Base-by-base conservation (phyloP, 139 green algal genomes). In the Marvania coccoides region DNA sequence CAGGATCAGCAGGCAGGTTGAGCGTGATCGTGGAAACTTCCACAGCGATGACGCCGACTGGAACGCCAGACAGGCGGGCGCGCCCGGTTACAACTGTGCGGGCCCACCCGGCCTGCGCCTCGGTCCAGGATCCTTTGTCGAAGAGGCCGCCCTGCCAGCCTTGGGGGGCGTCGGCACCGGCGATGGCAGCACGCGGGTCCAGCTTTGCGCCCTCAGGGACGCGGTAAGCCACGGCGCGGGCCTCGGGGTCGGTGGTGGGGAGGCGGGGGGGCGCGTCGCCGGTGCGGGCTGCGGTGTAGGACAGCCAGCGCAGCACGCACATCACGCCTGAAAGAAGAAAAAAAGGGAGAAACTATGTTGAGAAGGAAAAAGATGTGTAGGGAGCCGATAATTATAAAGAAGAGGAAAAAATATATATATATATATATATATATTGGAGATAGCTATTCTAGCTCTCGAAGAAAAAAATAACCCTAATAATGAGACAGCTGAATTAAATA, bases 11-110 rank as follows among this genome's bases (percentile, higher is more conserved):
- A 0, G 93, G 93, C 15, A 95, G 82, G 36, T 83, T 62, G 57
- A 89, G 71, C 67, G 87, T 85, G 35, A 95, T 81, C 0, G 87
- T 91, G 40, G 79, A 40, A 0, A 81, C 92, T 83, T 99, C 91
- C 69, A 98, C 93, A 0, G 90, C 93, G 36, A 99, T 88, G 19
- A 99, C 87, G 23, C 92, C 80, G 38, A 97, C 84, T 3, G 95
- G 80, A 26, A 95, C 81, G 63, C 95, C 95, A 10, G 87, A 94
- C 54, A 99, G 78, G 10, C 94, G 81, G 2, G 95, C 95, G 19
- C 94, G 85, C 0, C 95, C 95, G 14, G 87, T 91, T 2, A 98
- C 83, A 28, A 98, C 93, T 0, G 87, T 96, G 51, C 88, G 77
- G 15, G 91, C 95, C 95, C 95, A 99, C 15, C 89, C 90, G 2